A percentile compares a stretch with the other conserved stretches of the same genome.
Conservation (phyloP, 2,329 filamentous ascomycete species). For the Ophiostoma perfectum region DNA sequence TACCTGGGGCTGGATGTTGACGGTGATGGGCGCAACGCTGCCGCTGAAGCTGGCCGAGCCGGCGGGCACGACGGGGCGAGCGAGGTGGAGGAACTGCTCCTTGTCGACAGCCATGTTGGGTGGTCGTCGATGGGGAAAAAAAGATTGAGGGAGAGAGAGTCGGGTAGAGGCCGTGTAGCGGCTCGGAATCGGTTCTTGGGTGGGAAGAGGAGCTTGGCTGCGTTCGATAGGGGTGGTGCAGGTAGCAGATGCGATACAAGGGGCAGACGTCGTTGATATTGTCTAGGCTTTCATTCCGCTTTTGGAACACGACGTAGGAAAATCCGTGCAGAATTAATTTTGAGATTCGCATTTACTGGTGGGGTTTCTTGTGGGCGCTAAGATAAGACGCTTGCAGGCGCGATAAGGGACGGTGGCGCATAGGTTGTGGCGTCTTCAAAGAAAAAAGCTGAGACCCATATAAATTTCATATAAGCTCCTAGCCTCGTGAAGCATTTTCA, state of each 20-base stretch:
- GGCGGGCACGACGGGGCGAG: constrained; percentile 82
- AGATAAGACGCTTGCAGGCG: constrained; percentile 38
- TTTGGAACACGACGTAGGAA: constrained; percentile 21
- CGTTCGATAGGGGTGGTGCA: constrained; percentile 23
- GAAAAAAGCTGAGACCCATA: constrained; percentile 12
- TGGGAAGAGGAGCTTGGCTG: constrained; percentile 11
- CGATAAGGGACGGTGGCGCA: constrained; percentile 33
- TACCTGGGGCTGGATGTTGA: constrained; percentile 95
- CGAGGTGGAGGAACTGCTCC: constrained; percentile 89
- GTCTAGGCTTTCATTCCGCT: constrained; percentile 21
- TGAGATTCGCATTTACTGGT: constrained; percentile 27
- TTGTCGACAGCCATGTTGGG: constrained; percentile 67
- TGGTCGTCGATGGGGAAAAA: neutral
- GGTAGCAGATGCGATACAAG: constrained; percentile 16
- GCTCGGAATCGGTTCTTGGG: neutral
- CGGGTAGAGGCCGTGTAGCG: constrained; percentile 25
- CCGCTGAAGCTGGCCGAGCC: constrained; percentile 71
- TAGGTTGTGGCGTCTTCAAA: constrained; percentile 17
- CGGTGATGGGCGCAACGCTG: constrained; percentile 84
- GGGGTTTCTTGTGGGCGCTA: constrained; percentile 48
- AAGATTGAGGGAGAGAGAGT: constrained; percentile 9
- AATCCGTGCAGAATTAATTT: constrained; percentile 29
- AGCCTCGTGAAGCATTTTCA: constrained; percentile 22
- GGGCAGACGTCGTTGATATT: constrained; percentile 18
- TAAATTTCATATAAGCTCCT: constrained; percentile 19